These are phyloP conservation scores for Fusarium tuaranense DNA, from an alignment of 2,329 filamentous ascomycete genomes.

Conservation along the genomic window DNA sequence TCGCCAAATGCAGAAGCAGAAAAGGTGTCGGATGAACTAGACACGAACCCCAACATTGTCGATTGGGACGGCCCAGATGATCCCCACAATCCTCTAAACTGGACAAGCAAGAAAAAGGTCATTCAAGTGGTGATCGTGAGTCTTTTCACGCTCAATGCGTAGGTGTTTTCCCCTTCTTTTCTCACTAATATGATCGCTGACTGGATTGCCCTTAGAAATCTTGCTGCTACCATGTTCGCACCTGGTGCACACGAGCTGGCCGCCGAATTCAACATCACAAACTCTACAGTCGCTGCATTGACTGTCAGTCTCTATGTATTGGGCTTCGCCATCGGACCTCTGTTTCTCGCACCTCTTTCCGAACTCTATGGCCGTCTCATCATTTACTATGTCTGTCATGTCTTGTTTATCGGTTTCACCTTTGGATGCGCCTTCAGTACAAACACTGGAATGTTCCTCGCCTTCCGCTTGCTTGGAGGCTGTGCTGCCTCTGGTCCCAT, in stretches of 20 bases:
- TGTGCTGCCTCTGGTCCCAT: conserved; percentile 33
- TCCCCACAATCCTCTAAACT: conserved; percentile 72
- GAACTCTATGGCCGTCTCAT: conserved; percentile 30
- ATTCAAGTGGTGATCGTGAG: conserved; percentile 60
- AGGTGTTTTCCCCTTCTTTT: neutral
- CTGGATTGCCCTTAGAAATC: conserved; percentile 13
- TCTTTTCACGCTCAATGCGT: conserved; percentile 52
- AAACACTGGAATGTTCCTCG: conserved; percentile 24
- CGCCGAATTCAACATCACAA: conserved; percentile 26
- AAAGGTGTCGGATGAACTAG: neutral
- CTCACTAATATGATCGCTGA: neutral
- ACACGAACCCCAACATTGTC: conserved; percentile 52
- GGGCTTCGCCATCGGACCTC: conserved; percentile 35
- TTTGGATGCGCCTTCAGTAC: conserved; percentile 29
- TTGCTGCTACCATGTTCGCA: conserved; percentile 40
- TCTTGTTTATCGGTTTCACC: conserved; percentile 20
- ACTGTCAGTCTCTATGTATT: conserved; percentile 27
- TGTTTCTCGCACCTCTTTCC: conserved; percentile 33
- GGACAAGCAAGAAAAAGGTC: conserved; percentile 62
- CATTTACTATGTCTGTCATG: conserved; percentile 25
- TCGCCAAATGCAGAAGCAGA: neutral
- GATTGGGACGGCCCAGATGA: conserved; percentile 71
- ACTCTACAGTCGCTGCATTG: conserved; percentile 16
- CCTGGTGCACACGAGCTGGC: conserved; percentile 29
- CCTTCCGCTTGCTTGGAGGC: conserved; percentile 28